A percentile compares a stretch with the other conserved stretches of the same genome.
These are phyloP conservation scores for Vaccinium darrowii DNA, from an alignment of 148 eudicot species.

Conservation along the genomic window DNA sequence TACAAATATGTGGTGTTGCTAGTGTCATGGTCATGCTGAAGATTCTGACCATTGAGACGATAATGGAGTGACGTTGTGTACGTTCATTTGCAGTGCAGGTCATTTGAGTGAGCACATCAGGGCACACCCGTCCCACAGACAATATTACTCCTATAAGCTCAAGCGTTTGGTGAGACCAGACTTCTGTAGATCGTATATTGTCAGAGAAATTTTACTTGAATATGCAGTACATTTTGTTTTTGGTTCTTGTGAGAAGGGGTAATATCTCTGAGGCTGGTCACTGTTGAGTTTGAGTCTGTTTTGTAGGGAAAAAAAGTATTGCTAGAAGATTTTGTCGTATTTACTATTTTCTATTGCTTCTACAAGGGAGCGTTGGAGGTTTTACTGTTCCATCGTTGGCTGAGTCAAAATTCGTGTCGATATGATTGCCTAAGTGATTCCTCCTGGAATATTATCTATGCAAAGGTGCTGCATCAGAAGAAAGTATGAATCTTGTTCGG, in stretches of 20 bases:
- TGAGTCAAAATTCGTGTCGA: not conserved
- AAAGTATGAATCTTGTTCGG: not conserved
- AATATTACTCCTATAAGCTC: slow-evolving; percentile 75
- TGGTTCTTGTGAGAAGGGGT: not conserved
- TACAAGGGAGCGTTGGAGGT: not conserved
- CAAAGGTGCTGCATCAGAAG: not conserved
- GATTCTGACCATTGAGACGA: not conserved
- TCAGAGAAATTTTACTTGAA: slow-evolving; percentile 1
- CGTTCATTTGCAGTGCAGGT: slow-evolving; percentile 65
- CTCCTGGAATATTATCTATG: not conserved
- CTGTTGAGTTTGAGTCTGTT: not conserved
- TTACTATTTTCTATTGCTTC: not conserved
- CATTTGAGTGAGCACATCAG: slow-evolving; percentile 67
- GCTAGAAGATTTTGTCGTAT: not conserved
- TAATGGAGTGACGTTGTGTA: not conserved
- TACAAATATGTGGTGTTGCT: not conserved
- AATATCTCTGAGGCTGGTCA: not conserved
- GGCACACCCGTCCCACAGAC: slow-evolving; percentile 57
- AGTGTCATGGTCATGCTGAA: not conserved
- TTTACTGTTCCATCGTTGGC: not conserved
- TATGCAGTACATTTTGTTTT: not conserved
- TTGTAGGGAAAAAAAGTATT: not conserved
- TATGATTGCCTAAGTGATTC: not conserved
- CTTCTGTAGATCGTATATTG: not conserved
- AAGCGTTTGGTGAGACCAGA: slow-evolving; percentile 64